These are phyloP conservation scores for Amanita pseudoporphyria DNA, from an alignment of 768 basidiomycete species.

Conservation along the genomic window DNA sequence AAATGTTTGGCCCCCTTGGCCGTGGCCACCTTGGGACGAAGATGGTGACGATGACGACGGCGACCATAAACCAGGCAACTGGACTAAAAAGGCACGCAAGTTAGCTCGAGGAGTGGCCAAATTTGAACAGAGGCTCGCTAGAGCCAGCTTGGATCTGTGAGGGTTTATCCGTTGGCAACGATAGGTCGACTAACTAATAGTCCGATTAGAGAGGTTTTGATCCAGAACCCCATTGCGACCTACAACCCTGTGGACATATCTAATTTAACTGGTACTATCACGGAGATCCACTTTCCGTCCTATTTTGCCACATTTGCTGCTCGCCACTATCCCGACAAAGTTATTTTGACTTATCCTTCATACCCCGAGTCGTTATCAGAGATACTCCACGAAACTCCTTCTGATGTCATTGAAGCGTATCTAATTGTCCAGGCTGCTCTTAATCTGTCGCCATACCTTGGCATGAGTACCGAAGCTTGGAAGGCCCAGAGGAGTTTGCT, in stretches of 20 bases:
- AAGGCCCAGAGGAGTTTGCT: slow-evolving; percentile 59
- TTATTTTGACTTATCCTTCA: slow-evolving; percentile 77
- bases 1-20: slow-evolving; percentile 69
- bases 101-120: slow-evolving; percentile 63
- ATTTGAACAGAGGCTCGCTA: slow-evolving; percentile 72
- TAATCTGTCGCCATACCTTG: slow-evolving; percentile 58
- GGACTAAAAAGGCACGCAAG: slow-evolving; percentile 43
- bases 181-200: neutral
- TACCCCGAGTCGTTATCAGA: slow-evolving; percentile 60
- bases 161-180: slow-evolving; percentile 14
- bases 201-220: slow-evolving; percentile 45
- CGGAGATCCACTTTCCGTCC: slow-evolving; percentile 72
- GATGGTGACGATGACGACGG: slow-evolving; percentile 36
- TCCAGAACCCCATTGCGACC: slow-evolving; percentile 74
- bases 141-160: slow-evolving; percentile 73
- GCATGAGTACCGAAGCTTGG: slow-evolving; percentile 70
- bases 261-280: slow-evolving; percentile 58
- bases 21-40: slow-evolving; percentile 79
- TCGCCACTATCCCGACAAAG: slow-evolving; percentile 59
- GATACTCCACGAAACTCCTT: slow-evolving; percentile 57
- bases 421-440: slow-evolving; percentile 72
- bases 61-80: slow-evolving; percentile 35
- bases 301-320: slow-evolving; percentile 85
- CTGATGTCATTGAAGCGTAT: slow-evolving; percentile 79
- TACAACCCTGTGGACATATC: slow-evolving; percentile 78